These are phyloP conservation scores for Hyaloperonospora arabidopsidis DNA, from an alignment of 352 stramenopile genomes.

Conservation along the genomic window DNA sequence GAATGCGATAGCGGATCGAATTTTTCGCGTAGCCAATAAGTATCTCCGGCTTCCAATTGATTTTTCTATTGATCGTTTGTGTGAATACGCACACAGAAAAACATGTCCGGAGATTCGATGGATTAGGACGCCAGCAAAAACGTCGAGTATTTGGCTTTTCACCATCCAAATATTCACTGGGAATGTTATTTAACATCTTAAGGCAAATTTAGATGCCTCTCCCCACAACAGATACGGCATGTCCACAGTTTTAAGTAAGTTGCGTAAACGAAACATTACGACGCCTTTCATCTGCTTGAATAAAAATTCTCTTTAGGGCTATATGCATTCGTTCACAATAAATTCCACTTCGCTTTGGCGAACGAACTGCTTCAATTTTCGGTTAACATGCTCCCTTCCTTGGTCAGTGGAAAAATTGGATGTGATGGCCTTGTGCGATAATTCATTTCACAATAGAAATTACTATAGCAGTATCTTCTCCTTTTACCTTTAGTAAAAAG, in stretches of 20 bases:
- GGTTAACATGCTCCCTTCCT: too few relatives aligned
- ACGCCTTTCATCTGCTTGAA: constrained; percentile 5
- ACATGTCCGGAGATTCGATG: neutral
- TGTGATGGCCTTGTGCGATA: too few relatives aligned
- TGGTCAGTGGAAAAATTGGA: too few relatives aligned
- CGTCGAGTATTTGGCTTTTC: constrained; percentile 7
- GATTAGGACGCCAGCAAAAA: constrained; percentile 5
- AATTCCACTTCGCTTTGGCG: too few relatives aligned
- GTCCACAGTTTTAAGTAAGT: constrained; percentile 1
- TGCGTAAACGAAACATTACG: neutral
- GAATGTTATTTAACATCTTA: constrained; percentile 4
- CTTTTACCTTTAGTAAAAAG: too few relatives aligned
- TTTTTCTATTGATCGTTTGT: constrained; percentile 5
- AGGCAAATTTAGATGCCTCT: constrained; percentile 6
- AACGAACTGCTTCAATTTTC: too few relatives aligned
- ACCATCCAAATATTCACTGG: constrained; percentile 1
- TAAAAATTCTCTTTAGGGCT: constrained; percentile 11
- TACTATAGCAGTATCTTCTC: too few relatives aligned
- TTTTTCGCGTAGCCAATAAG: constrained; percentile 5
- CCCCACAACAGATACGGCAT: neutral
- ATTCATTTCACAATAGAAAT: too few relatives aligned
- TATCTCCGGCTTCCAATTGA: neutral
- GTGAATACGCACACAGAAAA: constrained; percentile 5
- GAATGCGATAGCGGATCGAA: constrained; percentile 1
- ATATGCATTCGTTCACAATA: constrained; percentile 8